Evolutionary conservation across 306 rosid genomes (phyloP).

Genomic region (Prunus mongolica): DNA sequence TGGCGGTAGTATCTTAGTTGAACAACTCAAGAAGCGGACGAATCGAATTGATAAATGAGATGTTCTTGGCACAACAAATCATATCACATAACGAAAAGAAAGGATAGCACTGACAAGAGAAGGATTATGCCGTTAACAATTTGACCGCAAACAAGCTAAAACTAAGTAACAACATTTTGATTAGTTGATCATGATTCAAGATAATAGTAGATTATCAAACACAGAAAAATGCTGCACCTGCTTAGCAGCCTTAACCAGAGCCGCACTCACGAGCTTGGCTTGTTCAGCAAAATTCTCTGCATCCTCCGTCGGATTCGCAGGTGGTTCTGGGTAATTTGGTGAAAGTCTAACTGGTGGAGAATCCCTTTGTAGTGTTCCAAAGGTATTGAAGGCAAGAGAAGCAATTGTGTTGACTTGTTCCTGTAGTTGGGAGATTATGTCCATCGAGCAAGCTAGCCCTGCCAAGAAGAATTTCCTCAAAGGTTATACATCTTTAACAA

Average conservation of each 20-base stretch:
- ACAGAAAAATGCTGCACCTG: conserved; percentile 43
- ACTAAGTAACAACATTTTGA: not conserved
- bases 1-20: not conserved
- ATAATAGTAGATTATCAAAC: not conserved
- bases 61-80: not conserved
- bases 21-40: conserved; percentile 5
- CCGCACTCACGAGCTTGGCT: conserved; percentile 70
- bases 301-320: conserved; percentile 58
- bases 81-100: not conserved
- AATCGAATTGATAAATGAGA: not conserved
- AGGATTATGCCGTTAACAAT: not conserved
- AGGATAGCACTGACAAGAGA: not conserved
- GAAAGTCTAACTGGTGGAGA: conserved; percentile 82
- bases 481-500: not conserved
- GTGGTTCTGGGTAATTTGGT: conserved; percentile 80
- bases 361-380: conserved; percentile 86
- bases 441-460: conserved; percentile 40
- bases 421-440: conserved; percentile 86
- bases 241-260: conserved; percentile 82
- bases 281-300: conserved; percentile 51
- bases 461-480: not conserved
- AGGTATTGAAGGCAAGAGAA: conserved; percentile 64
- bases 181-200: not conserved
- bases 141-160: not conserved
- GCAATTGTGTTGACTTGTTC: conserved; percentile 74